These are phyloP conservation scores for Galeopsis tetrahit DNA, from an alignment of 257 asterid species.

Conservation along the genomic window DNA sequence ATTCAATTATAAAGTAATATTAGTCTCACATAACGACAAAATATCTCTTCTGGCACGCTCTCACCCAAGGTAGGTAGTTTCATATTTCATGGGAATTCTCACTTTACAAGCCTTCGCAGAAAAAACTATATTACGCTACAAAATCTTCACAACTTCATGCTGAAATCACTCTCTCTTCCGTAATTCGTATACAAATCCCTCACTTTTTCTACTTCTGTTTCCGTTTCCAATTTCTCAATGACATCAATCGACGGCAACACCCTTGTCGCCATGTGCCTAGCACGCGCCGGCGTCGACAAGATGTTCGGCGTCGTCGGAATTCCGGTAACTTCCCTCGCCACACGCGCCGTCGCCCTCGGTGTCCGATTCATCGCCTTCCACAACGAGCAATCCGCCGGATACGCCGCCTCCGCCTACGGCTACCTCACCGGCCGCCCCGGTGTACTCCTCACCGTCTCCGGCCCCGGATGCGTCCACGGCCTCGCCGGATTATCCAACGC, in stretches of 20 bases:
- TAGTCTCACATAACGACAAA: too few species aligned
- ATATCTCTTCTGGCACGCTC: too few species aligned
- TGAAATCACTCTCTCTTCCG: background rate
- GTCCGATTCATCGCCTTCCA: slow-evolving; percentile 90
- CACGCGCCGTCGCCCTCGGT: slow-evolving; percentile 73
- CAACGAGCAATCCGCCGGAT: slow-evolving; percentile 97
- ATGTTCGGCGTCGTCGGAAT: slow-evolving; percentile 96
- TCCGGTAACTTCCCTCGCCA: slow-evolving; percentile 87
- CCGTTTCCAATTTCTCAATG: background rate
- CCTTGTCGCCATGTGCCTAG: slow-evolving; percentile 72
- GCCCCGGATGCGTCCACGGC: slow-evolving; percentile 95
- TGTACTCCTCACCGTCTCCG: slow-evolving; percentile 87
- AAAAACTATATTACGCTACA: background rate
- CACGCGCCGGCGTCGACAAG: slow-evolving; percentile 66
- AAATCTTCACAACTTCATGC: background rate
- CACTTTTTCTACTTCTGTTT: background rate
- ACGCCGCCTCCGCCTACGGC: slow-evolving; percentile 98
- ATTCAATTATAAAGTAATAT: too few species aligned
- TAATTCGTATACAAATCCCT: background rate
- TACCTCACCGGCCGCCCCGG: slow-evolving; percentile 91
- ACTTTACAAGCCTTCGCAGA: background rate
- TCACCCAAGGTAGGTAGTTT: too few species aligned
- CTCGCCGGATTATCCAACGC: slow-evolving; percentile 97
- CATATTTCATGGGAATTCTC: background rate
- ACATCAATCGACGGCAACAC: slow-evolving; percentile 63